These are phyloP conservation scores for Nepenthes alata DNA, from an alignment of 179 eudicot species.

Conservation along the genomic window DNA sequence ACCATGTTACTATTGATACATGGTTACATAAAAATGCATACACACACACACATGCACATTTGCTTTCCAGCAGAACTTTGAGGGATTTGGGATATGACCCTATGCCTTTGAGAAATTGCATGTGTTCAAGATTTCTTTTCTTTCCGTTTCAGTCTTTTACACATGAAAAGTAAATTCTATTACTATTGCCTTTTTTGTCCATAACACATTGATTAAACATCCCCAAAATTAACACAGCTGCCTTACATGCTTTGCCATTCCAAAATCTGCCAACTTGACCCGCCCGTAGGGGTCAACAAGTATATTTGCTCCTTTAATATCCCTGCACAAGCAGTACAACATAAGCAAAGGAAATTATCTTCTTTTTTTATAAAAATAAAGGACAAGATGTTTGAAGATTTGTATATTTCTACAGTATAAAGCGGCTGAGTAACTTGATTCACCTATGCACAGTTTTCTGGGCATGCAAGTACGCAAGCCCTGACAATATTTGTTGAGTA, in stretches of 20 bases:
- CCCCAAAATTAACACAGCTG: background rate
- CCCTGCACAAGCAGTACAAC: slow-evolving; percentile 36
- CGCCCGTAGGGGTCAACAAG: slow-evolving; percentile 94
- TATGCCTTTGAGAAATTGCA: too few relatives aligned
- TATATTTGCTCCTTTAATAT: slow-evolving; percentile 94
- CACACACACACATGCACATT: too few relatives aligned
- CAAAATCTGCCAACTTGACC: slow-evolving; percentile 89
- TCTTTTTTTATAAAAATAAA: background rate
- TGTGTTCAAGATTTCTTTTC: too few relatives aligned
- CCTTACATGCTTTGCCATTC: slow-evolving; percentile 98
- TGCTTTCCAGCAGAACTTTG: too few relatives aligned
- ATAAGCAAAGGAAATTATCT: slow-evolving; percentile 1
- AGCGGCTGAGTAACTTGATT: slow-evolving; percentile 6
- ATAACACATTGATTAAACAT: too few relatives aligned
- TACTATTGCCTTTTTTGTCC: too few relatives aligned
- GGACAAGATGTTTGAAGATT: background rate
- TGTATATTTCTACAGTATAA: background rate
- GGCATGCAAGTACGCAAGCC: slow-evolving; percentile 79
- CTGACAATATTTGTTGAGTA: slow-evolving; percentile 79
- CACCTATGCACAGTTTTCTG: slow-evolving; percentile 85
- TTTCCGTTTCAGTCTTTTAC: too few relatives aligned
- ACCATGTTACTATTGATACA: too few relatives aligned
- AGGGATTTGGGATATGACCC: too few relatives aligned
- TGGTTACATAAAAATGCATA: too few relatives aligned
- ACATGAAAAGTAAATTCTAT: too few relatives aligned